These are phyloP conservation scores for Diaporthe aspalathi DNA, from an alignment of 2,329 filamentous ascomycete genomes.

Conservation along the genomic window DNA sequence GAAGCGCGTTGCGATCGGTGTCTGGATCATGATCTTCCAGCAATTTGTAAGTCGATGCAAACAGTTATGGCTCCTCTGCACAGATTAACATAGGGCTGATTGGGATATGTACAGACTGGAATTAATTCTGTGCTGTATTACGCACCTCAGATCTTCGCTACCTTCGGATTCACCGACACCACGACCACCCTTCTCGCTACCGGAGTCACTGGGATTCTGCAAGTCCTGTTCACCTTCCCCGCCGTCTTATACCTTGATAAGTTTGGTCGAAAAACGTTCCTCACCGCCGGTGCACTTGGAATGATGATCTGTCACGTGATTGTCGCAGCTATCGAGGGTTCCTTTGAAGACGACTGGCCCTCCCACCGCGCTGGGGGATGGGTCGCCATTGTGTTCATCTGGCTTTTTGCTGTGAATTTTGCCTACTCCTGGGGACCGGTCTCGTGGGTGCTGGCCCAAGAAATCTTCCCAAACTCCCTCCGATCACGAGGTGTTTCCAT, in stretches of 20 bases:
- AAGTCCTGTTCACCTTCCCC: slow-evolving; percentile 39
- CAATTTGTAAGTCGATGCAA: slow-evolving; percentile 34
- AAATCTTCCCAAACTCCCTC: slow-evolving; percentile 45
- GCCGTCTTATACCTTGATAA: slow-evolving; percentile 39
- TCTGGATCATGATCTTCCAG: slow-evolving; percentile 43
- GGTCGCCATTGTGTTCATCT: slow-evolving; percentile 39
- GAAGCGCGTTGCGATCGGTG: slow-evolving; percentile 42
- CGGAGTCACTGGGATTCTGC: slow-evolving; percentile 39
- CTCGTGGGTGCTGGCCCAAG: slow-evolving; percentile 43
- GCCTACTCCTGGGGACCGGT: slow-evolving; percentile 53
- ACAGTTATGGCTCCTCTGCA: too few relatives aligned
- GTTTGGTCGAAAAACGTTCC: slow-evolving; percentile 39
- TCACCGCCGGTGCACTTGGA: slow-evolving; percentile 38
- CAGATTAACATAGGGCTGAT: background rate
- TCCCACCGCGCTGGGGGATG: slow-evolving; percentile 34
- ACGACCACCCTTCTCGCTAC: slow-evolving; percentile 38
- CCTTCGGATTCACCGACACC: slow-evolving; percentile 38
- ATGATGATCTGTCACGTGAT: slow-evolving; percentile 40
- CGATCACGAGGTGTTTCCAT: slow-evolving; percentile 43
- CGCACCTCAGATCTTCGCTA: slow-evolving; percentile 41
- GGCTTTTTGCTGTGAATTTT: slow-evolving; percentile 46
- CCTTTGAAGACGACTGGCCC: slow-evolving; percentile 34
- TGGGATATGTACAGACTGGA: slow-evolving; percentile 31
- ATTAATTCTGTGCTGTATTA: slow-evolving; percentile 44
- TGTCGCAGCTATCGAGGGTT: slow-evolving; percentile 38